Evolutionary conservation across 1,139 yeast species (phyloP).

Genomic region (Geotrichum aggregatum): DNA sequence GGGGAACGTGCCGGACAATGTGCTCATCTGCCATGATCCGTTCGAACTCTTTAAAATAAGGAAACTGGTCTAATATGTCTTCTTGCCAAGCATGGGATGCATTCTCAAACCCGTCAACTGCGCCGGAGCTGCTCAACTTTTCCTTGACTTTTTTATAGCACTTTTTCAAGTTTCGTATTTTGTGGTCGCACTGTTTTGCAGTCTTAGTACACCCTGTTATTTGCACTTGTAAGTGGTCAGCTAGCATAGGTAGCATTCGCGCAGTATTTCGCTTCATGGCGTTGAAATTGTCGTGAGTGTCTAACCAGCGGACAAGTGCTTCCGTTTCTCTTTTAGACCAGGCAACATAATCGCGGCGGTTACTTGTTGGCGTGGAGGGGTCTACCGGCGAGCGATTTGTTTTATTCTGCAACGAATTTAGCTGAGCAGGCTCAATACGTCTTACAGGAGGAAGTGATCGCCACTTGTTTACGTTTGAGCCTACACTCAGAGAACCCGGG

Average conservation of each 20-base stretch:
- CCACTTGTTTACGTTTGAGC: background rate
- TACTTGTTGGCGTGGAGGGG: background rate
- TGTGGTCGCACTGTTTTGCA: constrained; percentile 22
- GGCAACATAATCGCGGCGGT: constrained; percentile 21
- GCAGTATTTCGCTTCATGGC: constrained; percentile 20
- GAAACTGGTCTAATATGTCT: constrained; percentile 20
- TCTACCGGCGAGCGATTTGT: background rate
- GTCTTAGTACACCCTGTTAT: constrained; percentile 22
- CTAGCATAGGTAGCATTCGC: constrained; percentile 21
- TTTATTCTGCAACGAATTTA: background rate
- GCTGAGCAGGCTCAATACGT: constrained; percentile 15
- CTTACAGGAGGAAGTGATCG: constrained; percentile 8
- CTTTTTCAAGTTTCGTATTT: constrained; percentile 21
- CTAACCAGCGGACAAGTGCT: constrained; percentile 21
- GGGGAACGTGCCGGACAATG: constrained; percentile 13
- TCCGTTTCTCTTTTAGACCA: constrained; percentile 22
- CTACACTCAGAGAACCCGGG: background rate
- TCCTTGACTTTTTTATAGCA: constrained; percentile 19
- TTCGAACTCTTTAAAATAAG: constrained; percentile 20
- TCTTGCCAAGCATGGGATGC: constrained; percentile 12
- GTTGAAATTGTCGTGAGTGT: constrained; percentile 18
- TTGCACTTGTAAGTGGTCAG: constrained; percentile 13
- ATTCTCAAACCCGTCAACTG: constrained; percentile 4
- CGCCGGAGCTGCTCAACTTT: constrained; percentile 10
- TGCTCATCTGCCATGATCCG: constrained; percentile 19